Conservation (phyloP, 2,329 filamentous ascomycete genomes). For the Cytospora paraplurivora region DNA sequence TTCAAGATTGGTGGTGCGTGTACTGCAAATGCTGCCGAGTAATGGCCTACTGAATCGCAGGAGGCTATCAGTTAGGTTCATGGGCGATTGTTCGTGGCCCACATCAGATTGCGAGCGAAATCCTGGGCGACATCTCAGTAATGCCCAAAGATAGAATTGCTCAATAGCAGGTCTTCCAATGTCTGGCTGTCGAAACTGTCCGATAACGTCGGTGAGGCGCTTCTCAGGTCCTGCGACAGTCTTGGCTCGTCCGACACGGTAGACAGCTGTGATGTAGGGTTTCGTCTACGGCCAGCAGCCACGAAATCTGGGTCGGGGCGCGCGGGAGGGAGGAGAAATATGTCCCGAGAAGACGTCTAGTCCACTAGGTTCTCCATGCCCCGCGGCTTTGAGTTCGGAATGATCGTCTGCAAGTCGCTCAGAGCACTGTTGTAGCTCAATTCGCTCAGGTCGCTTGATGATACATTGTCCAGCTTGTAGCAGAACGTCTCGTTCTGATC, state of each 20-base stretch:
- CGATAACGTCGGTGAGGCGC: not conserved
- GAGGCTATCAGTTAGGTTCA: not conserved
- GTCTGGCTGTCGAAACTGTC: slow-evolving; percentile 8
- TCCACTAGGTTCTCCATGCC: slow-evolving; percentile 46
- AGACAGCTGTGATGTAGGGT: not conserved
- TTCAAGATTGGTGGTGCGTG: not conserved
- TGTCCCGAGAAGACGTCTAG: slow-evolving; percentile 22
- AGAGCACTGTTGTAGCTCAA: slow-evolving; percentile 28
- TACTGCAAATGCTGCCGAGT: slow-evolving; percentile 8
- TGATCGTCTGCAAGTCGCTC: slow-evolving; percentile 43
- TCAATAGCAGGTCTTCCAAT: slow-evolving; percentile 7
- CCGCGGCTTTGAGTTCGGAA: slow-evolving; percentile 45
- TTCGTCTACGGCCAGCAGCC: not conserved
- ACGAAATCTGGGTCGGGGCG: not conserved
- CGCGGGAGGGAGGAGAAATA: slow-evolving; percentile 1
- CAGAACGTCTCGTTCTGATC: slow-evolving; percentile 31
- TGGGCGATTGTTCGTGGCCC: not conserved
- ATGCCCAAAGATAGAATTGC: slow-evolving; percentile 8
- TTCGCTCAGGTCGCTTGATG: slow-evolving; percentile 25
- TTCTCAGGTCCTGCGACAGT: not conserved
- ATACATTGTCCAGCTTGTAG: slow-evolving; percentile 21
- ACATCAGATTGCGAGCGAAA: not conserved
- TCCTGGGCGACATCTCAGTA: not conserved
- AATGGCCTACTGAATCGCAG: not conserved
- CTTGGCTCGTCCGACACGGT: not conserved